A percentile compares a stretch with the other conserved stretches of the same genome.
Evolutionary conservation across 352 stramenopile species (phyloP).

Genomic region (Blastocystis sp.): DNA sequence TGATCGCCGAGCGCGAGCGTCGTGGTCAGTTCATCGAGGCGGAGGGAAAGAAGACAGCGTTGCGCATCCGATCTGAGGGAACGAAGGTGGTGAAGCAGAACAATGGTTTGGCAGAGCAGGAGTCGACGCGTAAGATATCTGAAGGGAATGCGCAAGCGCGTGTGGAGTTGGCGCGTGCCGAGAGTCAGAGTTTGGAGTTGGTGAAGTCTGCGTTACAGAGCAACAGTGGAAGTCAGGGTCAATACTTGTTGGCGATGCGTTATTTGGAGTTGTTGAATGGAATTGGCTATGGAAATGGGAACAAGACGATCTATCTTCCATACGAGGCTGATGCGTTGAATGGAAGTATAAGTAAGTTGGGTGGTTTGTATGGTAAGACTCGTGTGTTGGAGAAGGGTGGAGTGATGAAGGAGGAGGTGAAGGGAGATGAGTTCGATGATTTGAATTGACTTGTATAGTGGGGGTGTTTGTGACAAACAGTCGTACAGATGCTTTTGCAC

Average conservation of each 20-base stretch:
- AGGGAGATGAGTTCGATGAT: not conserved
- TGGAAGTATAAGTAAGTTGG: constrained; percentile 68
- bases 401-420: not conserved
- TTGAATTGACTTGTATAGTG: constrained; percentile 16
- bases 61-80: constrained; percentile 72
- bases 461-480: not conserved
- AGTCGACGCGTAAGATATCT: constrained; percentile 72
- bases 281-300: constrained; percentile 59
- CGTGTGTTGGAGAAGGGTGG: constrained; percentile 1
- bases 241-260: constrained; percentile 71
- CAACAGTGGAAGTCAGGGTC: constrained; percentile 38
- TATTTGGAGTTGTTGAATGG: constrained; percentile 71
- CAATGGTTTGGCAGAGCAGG: constrained; percentile 73
- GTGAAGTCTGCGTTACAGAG: constrained; percentile 36
- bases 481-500: constrained; percentile 74
- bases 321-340: constrained; percentile 70
- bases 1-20: constrained; percentile 73
- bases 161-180: constrained; percentile 72
- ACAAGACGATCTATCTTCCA: constrained; percentile 71
- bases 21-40: constrained; percentile 73
- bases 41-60: constrained; percentile 73
- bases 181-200: constrained; percentile 70
- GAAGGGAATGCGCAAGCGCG: constrained; percentile 71
- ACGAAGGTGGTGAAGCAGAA: constrained; percentile 73
- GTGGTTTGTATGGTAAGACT: constrained; percentile 69